Conservation (phyloP, 345 rosid species). For the Melaleuca quinquenervia region DNA sequence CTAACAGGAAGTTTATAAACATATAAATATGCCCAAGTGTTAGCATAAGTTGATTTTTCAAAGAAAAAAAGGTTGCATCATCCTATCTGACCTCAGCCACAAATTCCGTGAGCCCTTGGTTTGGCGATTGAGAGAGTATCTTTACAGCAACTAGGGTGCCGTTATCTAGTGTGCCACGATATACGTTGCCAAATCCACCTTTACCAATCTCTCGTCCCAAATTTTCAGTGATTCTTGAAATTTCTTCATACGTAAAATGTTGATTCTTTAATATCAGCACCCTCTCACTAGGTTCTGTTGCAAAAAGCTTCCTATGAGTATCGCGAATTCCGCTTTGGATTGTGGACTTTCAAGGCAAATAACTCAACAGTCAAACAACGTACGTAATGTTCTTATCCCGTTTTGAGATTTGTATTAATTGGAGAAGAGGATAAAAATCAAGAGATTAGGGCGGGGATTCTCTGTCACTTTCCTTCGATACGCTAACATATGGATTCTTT, state of each 20-base stretch:
- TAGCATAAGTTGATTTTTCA: not conserved
- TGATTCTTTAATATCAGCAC: not conserved
- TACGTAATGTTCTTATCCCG: too few species aligned
- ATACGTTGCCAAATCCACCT: conserved; percentile 22
- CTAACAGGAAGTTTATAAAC: not conserved
- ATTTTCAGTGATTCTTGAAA: conserved; percentile 9
- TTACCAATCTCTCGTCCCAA: conserved; percentile 1
- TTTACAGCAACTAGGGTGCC: conserved; percentile 16
- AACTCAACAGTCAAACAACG: too few species aligned
- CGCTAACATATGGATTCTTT: not conserved
- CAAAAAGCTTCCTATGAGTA: too few species aligned
- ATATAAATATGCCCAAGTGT: accelerated
- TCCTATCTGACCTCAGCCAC: conserved; percentile 7
- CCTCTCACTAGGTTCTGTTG: not conserved
- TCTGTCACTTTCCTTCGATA: not conserved
- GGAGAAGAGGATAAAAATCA: not conserved
- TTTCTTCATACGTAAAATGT: conserved; percentile 5
- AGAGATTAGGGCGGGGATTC: not conserved
- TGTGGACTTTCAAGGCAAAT: too few species aligned
- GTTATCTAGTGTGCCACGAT: conserved; percentile 3
- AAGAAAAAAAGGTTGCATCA: not conserved
- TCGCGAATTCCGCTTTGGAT: too few species aligned
- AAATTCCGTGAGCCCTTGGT: conserved; percentile 19
- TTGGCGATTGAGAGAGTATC: conserved; percentile 9
- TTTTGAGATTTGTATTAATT: too few species aligned